Conservation (phyloP, 352 stramenopile genomes). For the Aphanomyces astaci region DNA sequence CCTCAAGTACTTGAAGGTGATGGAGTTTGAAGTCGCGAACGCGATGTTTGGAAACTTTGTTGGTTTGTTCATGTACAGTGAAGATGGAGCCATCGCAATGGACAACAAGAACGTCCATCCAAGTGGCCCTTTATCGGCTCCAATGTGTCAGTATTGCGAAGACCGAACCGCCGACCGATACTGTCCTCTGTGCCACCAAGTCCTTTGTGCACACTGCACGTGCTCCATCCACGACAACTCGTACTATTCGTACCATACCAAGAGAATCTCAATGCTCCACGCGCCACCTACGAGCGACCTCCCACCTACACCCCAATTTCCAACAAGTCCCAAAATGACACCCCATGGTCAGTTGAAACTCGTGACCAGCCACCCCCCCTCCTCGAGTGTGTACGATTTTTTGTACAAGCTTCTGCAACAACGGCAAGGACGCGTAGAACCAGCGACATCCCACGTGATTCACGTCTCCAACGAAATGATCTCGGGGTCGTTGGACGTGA, state of each 20-base stretch:
- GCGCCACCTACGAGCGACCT: too few species aligned
- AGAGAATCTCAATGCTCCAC: not conserved
- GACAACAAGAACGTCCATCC: not conserved
- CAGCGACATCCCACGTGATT: not conserved
- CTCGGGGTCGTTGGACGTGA: not conserved
- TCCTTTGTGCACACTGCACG: not conserved
- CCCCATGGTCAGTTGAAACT: too few species aligned
- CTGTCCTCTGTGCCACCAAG: conserved; percentile 10
- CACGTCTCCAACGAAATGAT: not conserved
- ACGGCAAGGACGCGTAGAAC: not conserved
- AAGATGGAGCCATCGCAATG: not conserved
- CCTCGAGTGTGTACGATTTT: not conserved
- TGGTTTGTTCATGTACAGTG: not conserved
- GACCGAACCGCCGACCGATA: not conserved
- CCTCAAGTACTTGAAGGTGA: not conserved
- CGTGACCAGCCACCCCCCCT: too few species aligned
- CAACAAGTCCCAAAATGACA: too few species aligned
- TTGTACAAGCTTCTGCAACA: not conserved
- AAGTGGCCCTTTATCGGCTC: too few species aligned
- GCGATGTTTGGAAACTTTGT: not conserved
- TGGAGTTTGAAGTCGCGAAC: not conserved
- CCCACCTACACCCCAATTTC: too few species aligned
- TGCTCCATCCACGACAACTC: conserved; percentile 9
- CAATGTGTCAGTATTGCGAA: conserved; percentile 15
- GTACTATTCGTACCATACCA: conserved; percentile 1